These are phyloP conservation scores for Tetradesmus obliquus DNA, from an alignment of 139 green algal species.

Conservation along the genomic window DNA sequence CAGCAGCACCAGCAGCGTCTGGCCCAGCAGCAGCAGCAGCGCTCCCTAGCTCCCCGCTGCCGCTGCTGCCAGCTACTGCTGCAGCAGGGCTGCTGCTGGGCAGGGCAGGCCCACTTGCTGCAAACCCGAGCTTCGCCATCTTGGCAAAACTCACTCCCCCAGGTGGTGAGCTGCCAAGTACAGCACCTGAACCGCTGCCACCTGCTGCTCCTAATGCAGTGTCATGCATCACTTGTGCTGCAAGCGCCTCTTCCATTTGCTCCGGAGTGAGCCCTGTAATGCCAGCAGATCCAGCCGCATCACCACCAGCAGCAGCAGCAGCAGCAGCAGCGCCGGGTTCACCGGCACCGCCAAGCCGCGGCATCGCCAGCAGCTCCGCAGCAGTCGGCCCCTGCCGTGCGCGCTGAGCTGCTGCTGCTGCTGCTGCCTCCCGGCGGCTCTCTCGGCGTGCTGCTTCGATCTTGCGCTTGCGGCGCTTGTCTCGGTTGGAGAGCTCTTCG, in stretches of 20 bases:
- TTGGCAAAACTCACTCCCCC: slow-evolving; percentile 74
- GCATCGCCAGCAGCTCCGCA: slow-evolving; percentile 67
- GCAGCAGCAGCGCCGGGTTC: not conserved
- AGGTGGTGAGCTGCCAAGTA: not conserved
- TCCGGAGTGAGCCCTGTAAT: not conserved
- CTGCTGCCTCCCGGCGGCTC: slow-evolving; percentile 56
- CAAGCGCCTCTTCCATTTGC: slow-evolving; percentile 29
- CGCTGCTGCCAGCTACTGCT: not conserved
- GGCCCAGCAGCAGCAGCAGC: slow-evolving; percentile 7
- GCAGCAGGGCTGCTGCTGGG: slow-evolving; percentile 23
- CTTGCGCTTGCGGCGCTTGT: slow-evolving; percentile 58
- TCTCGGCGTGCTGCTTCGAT: slow-evolving; percentile 43
- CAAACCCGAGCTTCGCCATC: slow-evolving; percentile 80
- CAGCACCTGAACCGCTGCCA: not conserved
- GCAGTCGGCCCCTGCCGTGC: slow-evolving; percentile 51
- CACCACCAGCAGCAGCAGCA: not conserved
- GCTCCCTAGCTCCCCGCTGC: not conserved
- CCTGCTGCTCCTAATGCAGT: not conserved
- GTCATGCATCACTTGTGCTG: slow-evolving; percentile 37
- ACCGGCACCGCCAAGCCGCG: slow-evolving; percentile 22
- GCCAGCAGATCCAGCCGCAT: not conserved
- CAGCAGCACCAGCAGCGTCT: not conserved
- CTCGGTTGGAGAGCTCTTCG: slow-evolving; percentile 71
- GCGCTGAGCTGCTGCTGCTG: slow-evolving; percentile 47
- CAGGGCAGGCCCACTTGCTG: slow-evolving; percentile 74